These are phyloP conservation scores for Dryas alaskensis DNA, from an alignment of 306 rosid genomes.

Conservation along the genomic window DNA sequence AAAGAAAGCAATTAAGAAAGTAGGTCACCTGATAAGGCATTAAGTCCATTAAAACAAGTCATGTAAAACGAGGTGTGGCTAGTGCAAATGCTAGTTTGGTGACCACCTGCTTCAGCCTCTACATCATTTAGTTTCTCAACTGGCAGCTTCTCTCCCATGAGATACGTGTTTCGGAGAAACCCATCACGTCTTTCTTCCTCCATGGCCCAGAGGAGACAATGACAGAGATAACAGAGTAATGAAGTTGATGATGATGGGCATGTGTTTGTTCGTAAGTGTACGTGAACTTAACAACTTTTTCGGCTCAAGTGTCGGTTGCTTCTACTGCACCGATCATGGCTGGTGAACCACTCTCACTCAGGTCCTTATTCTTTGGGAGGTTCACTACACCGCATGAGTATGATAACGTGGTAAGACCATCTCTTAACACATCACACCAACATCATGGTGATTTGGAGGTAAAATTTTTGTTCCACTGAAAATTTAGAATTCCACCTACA, in stretches of 20 bases:
- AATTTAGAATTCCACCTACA: too few relatives aligned
- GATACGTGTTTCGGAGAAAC: neutral
- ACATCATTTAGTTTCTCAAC: neutral
- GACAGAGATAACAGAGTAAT: neutral
- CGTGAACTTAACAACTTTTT: too few relatives aligned
- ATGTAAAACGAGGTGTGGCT: neutral
- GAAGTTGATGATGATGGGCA: neutral
- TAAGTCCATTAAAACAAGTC: constrained; percentile 23
- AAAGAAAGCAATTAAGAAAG: too few relatives aligned
- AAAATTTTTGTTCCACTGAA: too few relatives aligned
- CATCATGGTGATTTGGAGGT: too few relatives aligned
- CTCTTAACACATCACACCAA: too few relatives aligned
- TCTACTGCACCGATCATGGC: neutral
- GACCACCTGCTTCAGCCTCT: neutral
- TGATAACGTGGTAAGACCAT: too few relatives aligned
- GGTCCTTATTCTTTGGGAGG: neutral
- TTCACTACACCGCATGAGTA: too few relatives aligned
- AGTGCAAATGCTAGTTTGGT: neutral
- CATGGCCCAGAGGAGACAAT: neutral
- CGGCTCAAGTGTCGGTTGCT: too few relatives aligned
- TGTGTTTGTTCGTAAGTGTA: too few relatives aligned
- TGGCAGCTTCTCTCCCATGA: neutral
- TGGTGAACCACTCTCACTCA: neutral
- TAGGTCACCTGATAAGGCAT: constrained; percentile 23
- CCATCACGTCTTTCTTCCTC: neutral